These are phyloP conservation scores for Umbelopsis isabellina DNA, from an alignment of 192 early-diverging fungal species.

Conservation along the genomic window DNA sequence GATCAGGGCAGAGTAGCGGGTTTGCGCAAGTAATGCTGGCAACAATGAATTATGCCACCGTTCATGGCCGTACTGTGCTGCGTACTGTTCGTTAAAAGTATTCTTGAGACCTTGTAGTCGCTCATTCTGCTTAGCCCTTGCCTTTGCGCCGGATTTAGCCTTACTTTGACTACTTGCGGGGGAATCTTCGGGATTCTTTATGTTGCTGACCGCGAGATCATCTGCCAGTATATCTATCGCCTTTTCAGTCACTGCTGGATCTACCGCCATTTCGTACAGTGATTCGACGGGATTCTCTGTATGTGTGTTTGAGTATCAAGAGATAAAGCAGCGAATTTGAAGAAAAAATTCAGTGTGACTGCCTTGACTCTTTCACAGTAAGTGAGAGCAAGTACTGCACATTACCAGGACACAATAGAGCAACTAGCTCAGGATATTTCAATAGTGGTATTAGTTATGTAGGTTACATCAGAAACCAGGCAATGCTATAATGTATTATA, in stretches of 20 bases:
- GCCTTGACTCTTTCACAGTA: too few relatives aligned
- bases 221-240: background rate
- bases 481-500: too few relatives aligned
- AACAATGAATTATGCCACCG: constrained; percentile 7
- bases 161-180: background rate
- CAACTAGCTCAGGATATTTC: too few relatives aligned
- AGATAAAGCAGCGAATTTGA: background rate
- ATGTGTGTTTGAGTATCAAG: too few relatives aligned
- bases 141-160: constrained; percentile 1
- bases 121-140: background rate
- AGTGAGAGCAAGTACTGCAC: too few relatives aligned
- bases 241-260: background rate
- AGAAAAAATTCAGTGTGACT: background rate
- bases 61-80: background rate
- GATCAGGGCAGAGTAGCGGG: constrained; percentile 13
- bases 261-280: background rate
- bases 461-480: too few relatives aligned
- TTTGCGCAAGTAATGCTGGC: background rate
- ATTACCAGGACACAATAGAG: too few relatives aligned
- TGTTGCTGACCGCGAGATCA: background rate
- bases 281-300: too few relatives aligned
- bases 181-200: background rate
- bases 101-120: background rate
- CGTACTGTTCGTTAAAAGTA: constrained; percentile 9
- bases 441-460: too few relatives aligned